Base-by-base conservation (phyloP, 768 basidiomycete species). In the Tylopilus sp. region DNA sequence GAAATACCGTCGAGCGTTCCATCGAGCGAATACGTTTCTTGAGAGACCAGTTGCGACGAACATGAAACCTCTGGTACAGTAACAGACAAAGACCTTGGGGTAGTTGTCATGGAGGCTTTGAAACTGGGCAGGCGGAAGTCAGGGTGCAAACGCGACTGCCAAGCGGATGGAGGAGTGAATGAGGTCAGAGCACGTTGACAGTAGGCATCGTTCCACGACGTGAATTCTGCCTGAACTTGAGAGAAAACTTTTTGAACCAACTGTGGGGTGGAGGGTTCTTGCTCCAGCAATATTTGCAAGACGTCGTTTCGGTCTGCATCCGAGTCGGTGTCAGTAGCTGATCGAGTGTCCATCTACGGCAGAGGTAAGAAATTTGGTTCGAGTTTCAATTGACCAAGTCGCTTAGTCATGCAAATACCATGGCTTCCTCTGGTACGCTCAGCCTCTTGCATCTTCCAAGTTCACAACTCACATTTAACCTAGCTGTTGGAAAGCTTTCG, bases 401-500 rank as follows among this genome's bases (percentile, higher is more conserved):
- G 25, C 25, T 26, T 26, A 26, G 25, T 47, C 48, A 42, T 44
- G 15, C 17, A 36, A 22, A 44, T 44, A 46, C 42, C 12, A 65
- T 65, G 63, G 63, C 63, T 45, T 65, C 63, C 30, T 67, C 63
- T 28, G 59, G 63, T 65, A 46, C 45, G 63, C 61, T 28, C 30
- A 53, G 17, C 36, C 48, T 0, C 0, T 42, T 20, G 26, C 10
- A 3, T 12, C 11, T 6, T 40, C 20, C 15, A 6, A 4, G 1
- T 10, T 15, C 22, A 1, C 11, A 17, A 36, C n/a, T 36, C n/a
- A 36, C 4, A 6, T 18, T n/a, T 6, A 6, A 31, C 31, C 35
- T 31, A 81, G 78, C 78, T 56, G 22, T 82, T 26, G 90, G 90
- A 62, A 97, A 97, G 65, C 78, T 95, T 35, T 95, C 95, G 0